Base-by-base conservation (phyloP, 768 basidiomycete species). In the Astraeus odoratus region DNA sequence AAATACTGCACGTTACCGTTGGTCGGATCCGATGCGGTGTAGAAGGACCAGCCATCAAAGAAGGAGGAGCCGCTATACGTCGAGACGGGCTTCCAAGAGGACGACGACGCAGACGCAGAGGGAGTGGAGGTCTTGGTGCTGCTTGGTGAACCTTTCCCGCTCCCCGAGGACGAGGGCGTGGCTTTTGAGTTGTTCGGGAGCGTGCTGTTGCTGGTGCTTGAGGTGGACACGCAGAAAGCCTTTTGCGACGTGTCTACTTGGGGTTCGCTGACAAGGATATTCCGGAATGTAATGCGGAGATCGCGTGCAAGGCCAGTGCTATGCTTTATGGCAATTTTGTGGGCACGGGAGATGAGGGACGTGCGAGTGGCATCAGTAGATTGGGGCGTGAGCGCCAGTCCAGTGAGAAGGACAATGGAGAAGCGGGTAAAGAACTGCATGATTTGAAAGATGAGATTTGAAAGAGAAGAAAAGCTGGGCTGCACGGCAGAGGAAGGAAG, bases 41-140 rank as follows among this genome's bases (percentile, higher is more conserved):
- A 81, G 67, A 94, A 95, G 54, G 76, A 58, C 84, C 85, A 94
- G 38, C 81, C 83, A 57, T 86, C 69, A 50, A 93, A 95, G 70
- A 96, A 96, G 33, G 70, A 72, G 39, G 66, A 68, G 16, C 89
- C 91, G 39, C 72, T 63, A 62, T 83, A 81, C 13, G 69, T 68
- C 52, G 81, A 73, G 15, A 68, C 64, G 39, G 84, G 66, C 43
- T 76, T 76, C 81, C 80, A 83, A 18, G 73, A 68, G 3, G 80
- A 81, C 30, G 70, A 60, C 3, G 69, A 46, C 22, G 55, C 55
- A 29, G 65, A 49, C 12, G 53, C 42, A 1, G 41, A 41, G 18
- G 55, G n/a, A 41, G 39, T 41, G 1, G 42, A 12, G 1, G 59
- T 52, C 3, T 34, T 53, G 26, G 59, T 48, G 9, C 55, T 29